These are phyloP conservation scores for Candida arabinofermentans DNA, from an alignment of 805 yeast genomes.

Conservation along the genomic window DNA sequence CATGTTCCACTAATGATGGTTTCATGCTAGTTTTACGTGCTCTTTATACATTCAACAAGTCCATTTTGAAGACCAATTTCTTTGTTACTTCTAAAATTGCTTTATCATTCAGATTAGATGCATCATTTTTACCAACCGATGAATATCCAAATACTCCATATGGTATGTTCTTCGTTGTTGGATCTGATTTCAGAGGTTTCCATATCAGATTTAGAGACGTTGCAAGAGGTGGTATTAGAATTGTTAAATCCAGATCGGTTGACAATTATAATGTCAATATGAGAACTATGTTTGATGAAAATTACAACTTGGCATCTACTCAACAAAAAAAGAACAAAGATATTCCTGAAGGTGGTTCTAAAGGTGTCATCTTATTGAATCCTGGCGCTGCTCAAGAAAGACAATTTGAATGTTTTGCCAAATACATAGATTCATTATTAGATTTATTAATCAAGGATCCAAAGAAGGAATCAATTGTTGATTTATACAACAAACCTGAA, in stretches of 20 bases:
- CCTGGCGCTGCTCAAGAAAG: slow-evolving; percentile 72
- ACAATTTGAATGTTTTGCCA: slow-evolving; percentile 82
- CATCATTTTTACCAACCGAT: slow-evolving; percentile 72
- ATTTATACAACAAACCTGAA: slow-evolving; percentile 78
- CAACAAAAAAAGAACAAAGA: slow-evolving; percentile 97
- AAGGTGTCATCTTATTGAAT: slow-evolving; percentile 85
- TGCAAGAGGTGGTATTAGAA: slow-evolving; percentile 97
- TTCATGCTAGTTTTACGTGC: slow-evolving; percentile 78
- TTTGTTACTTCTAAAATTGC: slow-evolving; percentile 94
- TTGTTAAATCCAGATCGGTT: slow-evolving; percentile 78
- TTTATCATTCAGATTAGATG: slow-evolving; percentile 84
- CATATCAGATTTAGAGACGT: slow-evolving; percentile 95
- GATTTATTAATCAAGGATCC: slow-evolving; percentile 72
- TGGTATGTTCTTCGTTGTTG: slow-evolving; percentile 94
- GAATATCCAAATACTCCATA: slow-evolving; percentile 93
- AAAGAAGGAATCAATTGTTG: slow-evolving; percentile 80
- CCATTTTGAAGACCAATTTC: slow-evolving; percentile 89
- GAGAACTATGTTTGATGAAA: slow-evolving; percentile 90
- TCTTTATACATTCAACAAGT: slow-evolving; percentile 76
- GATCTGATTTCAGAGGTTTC: slow-evolving; percentile 96
- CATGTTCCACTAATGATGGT: slow-evolving; percentile 77
- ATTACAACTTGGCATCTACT: slow-evolving; percentile 91
- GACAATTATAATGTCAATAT: slow-evolving; percentile 85
- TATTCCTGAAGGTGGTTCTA: slow-evolving; percentile 98
- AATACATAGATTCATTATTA: slow-evolving; percentile 86